Conservation (phyloP, 176 grass and related monocot genomes). For the Carex cristatella region DNA sequence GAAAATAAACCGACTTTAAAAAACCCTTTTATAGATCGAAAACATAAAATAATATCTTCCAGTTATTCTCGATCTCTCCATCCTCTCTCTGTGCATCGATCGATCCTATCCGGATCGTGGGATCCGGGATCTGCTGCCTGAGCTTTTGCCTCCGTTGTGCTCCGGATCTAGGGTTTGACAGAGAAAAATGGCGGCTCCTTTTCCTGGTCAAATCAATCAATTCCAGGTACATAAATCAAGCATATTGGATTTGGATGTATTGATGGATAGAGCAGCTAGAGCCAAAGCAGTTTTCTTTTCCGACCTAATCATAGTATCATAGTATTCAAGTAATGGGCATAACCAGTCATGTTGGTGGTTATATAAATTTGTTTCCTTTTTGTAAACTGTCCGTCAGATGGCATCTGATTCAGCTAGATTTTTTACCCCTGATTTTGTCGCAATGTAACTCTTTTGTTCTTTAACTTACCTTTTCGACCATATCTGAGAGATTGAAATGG, state of each 20-base stretch:
- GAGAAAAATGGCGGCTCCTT: slow-evolving; percentile 23
- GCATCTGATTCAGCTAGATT: neutral
- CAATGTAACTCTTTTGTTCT: neutral
- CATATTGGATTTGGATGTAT: neutral
- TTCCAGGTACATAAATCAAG: slow-evolving; percentile 14
- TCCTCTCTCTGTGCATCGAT: neutral
- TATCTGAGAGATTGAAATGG: slow-evolving; percentile 2
- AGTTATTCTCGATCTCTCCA: neutral
- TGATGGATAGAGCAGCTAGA: too few relatives aligned
- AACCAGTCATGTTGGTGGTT: neutral
- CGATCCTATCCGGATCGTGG: neutral
- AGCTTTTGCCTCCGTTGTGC: neutral
- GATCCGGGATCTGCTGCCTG: slow-evolving; percentile 9
- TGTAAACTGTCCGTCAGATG: neutral
- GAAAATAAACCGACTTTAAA: slow-evolving; percentile 1
- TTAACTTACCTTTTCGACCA: neutral
- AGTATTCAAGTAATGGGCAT: neutral
- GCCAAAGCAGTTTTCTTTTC: neutral
- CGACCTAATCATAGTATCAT: neutral
- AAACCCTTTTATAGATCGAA: neutral
- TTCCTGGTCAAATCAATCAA: slow-evolving; percentile 11
- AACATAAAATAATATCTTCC: neutral
- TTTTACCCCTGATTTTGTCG: neutral
- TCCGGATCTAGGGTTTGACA: slow-evolving; percentile 24
- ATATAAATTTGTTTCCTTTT: neutral